Evolutionary conservation across 2,329 filamentous ascomycete species (phyloP).

Genomic region (Gyromitra esculenta): DNA sequence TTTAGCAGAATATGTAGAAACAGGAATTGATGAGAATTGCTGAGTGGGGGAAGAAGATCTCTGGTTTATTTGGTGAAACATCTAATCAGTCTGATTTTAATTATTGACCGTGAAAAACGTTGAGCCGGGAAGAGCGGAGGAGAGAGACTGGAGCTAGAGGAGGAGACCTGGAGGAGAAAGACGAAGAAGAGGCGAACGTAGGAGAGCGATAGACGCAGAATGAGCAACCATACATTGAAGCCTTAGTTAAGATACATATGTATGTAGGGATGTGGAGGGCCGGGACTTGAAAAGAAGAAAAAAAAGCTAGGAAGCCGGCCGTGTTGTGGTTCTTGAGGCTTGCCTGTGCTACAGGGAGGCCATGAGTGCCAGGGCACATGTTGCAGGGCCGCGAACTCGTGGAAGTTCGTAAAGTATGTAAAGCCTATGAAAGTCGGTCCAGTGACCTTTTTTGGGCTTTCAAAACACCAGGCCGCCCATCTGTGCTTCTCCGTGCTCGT

Average conservation of each 20-base stretch:
- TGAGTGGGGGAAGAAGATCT: background rate
- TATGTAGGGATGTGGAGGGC: conserved; percentile 11
- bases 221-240: conserved; percentile 16
- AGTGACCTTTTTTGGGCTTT: conserved; percentile 36
- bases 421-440: conserved; percentile 33
- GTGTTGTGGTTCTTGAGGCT: conserved; percentile 13
- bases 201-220: conserved; percentile 1
- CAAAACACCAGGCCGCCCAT: conserved; percentile 12
- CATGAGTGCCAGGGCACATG: conserved; percentile 20
- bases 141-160: conserved; percentile 12
- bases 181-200: conserved; percentile 19
- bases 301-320: conserved; percentile 15
- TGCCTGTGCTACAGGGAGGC: conserved; percentile 27
- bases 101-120: conserved; percentile 27
- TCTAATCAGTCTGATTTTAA: conserved; percentile 41
- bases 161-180: conserved; percentile 4
- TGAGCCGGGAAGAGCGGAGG: conserved; percentile 10
- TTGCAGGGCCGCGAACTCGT: conserved; percentile 18
- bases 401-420: conserved; percentile 38
- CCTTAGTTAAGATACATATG: background rate
- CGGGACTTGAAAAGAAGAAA: conserved; percentile 19
- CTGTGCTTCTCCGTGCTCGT: conserved; percentile 16
- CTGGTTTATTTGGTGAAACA: conserved; percentile 37
- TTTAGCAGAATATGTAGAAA: conserved; percentile 31
- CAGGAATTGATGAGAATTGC: conserved; percentile 28